Evolutionary conservation across 2,329 filamentous ascomycete species (phyloP).

Genomic region (Phyllosticta ampelicida): DNA sequence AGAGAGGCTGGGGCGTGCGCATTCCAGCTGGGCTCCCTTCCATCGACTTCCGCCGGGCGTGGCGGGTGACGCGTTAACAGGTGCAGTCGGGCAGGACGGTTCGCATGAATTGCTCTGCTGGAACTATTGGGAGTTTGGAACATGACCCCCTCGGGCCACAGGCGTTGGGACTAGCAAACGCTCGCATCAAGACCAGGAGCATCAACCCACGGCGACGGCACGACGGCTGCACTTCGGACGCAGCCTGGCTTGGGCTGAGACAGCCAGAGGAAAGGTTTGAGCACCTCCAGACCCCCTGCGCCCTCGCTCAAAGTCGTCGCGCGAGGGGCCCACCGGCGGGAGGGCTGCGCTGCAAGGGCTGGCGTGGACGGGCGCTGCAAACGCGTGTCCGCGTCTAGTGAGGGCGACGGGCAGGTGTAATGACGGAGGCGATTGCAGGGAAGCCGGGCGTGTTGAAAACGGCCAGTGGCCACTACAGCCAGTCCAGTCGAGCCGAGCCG

Average conservation of each 20-base stretch:
- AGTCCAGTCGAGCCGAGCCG: slow-evolving; percentile 9
- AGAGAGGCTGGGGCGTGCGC: not conserved
- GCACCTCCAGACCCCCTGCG: not conserved
- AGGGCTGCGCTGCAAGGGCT: not conserved
- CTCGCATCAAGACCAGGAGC: not conserved
- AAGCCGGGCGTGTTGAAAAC: not conserved
- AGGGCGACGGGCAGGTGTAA: not conserved
- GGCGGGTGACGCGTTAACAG: not conserved
- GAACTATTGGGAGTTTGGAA: not conserved
- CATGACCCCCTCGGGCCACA: too few species aligned
- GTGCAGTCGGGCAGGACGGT: not conserved
- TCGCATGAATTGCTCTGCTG: not conserved
- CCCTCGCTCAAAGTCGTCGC: too few species aligned
- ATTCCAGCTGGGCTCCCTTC: not conserved
- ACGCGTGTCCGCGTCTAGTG: not conserved
- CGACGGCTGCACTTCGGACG: not conserved
- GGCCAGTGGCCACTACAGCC: not conserved
- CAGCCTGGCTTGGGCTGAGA: not conserved
- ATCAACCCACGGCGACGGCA: not conserved
- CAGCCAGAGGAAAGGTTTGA: not conserved
- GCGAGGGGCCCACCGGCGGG: not conserved
- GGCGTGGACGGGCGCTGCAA: too few species aligned
- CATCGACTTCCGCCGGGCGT: not conserved
- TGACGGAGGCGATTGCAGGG: not conserved
- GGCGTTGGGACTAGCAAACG: not conserved